phyloP scores from a whole-genome alignment of 257 asterid genomes.

The Osmanthus fragrans region DNA sequence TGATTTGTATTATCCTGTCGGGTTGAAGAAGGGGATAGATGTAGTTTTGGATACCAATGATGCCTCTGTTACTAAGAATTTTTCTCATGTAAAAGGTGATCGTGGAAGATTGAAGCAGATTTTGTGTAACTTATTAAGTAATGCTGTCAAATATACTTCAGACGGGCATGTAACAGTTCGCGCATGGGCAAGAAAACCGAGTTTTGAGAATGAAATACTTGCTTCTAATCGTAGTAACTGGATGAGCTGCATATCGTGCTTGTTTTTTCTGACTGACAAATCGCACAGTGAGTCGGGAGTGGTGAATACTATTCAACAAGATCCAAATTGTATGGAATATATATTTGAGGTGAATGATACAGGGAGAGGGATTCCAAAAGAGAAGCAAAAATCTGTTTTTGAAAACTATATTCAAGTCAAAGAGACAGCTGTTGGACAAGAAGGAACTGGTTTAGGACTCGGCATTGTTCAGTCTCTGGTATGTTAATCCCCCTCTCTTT shows the following conservation, averaged over 20 bases:
- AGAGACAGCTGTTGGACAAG: conserved; percentile 46
- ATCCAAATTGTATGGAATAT: conserved; percentile 55
- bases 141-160: conserved; percentile 76
- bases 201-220: conserved; percentile 35
- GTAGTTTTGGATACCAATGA: conserved; percentile 67
- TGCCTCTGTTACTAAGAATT: conserved; percentile 39
- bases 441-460: conserved; percentile 84
- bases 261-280: conserved; percentile 24
- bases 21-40: conserved; percentile 68
- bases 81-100: conserved; percentile 57
- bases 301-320: conserved; percentile 27
- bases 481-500: neutral
- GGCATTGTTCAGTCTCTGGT: conserved; percentile 88
- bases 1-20: conserved; percentile 55
- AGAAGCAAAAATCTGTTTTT: conserved; percentile 57
- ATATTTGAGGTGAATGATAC: conserved; percentile 75
- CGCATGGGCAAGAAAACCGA: conserved; percentile 59
- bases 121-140: conserved; percentile 61
- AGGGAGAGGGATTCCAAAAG: conserved; percentile 77
- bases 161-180: conserved; percentile 68
- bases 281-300: conserved; percentile 26
- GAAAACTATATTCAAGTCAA: conserved; percentile 81
- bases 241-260: conserved; percentile 31
- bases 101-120: conserved; percentile 65
- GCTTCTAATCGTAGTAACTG: conserved; percentile 27